Base-by-base conservation (phyloP, 2,329 filamentous ascomycete species). In the Coniosporium uncinatum region DNA sequence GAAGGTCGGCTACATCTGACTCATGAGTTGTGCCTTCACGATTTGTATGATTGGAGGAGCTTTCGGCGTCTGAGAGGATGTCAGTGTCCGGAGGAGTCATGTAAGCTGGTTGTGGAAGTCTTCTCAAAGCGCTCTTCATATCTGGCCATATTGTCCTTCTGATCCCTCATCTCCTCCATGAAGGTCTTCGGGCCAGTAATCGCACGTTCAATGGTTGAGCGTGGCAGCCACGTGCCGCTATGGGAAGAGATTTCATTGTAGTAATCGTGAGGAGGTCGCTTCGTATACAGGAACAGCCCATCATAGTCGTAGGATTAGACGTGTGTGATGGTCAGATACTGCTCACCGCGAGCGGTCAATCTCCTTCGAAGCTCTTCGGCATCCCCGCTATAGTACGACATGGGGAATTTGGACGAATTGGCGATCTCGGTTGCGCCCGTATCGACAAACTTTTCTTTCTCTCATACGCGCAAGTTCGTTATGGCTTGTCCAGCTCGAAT, bases 181-280 rank as follows among this genome's bases (percentile, higher is more conserved):
- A 52, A 57, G 1, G 54, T 57, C 39, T 54, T 54, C 14, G 50
- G 46, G 17, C 52, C 51, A 16, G 56, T 41, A 3, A 56, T 46
- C 14, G 56, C 41, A 3, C 54, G 46, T 6, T 49, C 48, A 34
- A 40, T 49, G 42, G 36, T 41, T 13, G 47, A 43, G 2, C 39
- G 41, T 5, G 48, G 48, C 4, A 51, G 41, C 48, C 47, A 49
- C 13, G 41, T 42, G 6, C 47, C 48, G 14, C 43, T 39, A 24
- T 45, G 49, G 3, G 27, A 31, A 31, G 42, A 33, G 18, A 27
- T n/a, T 36, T 49, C 48, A 35, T 51, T 42, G 29, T 46, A 53
- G 40, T 31, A 50, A 32, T 47, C 43, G 34, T 42, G 39, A 5
- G 53, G 50, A 0, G 52, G 49, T 18, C 36, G 34, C 38, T 56